These are phyloP conservation scores for Chytridiales sp. DNA, from an alignment of 371 early-diverging fungal genomes.

Conservation along the genomic window DNA sequence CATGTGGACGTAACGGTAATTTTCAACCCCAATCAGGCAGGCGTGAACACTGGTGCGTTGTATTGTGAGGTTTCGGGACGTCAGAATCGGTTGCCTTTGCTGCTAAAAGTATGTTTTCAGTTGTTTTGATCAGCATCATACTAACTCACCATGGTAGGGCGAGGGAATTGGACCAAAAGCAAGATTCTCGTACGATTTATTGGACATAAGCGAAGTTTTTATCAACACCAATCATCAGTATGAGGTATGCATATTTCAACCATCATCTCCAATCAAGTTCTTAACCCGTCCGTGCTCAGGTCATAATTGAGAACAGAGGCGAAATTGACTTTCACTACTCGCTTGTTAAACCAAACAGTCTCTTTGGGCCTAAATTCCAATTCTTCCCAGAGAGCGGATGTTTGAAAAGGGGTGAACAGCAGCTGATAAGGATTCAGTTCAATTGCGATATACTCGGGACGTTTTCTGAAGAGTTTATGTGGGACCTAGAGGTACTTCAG, in stretches of 20 bases:
- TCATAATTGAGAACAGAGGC: slow-evolving; percentile 55
- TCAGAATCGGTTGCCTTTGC: slow-evolving; percentile 46
- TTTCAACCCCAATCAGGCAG: slow-evolving; percentile 43
- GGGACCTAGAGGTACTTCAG: slow-evolving; percentile 43
- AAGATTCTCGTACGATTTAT: slow-evolving; percentile 48
- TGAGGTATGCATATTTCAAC: slow-evolving; percentile 30
- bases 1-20: slow-evolving; percentile 41
- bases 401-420: slow-evolving; percentile 42
- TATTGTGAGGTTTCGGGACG: slow-evolving; percentile 53
- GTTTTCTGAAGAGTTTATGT: slow-evolving; percentile 49
- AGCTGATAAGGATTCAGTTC: slow-evolving; percentile 41
- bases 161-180: slow-evolving; percentile 52
- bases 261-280: not conserved
- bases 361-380: slow-evolving; percentile 47
- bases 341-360: slow-evolving; percentile 15
- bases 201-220: slow-evolving; percentile 50
- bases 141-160: slow-evolving; percentile 28
- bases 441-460: slow-evolving; percentile 45
- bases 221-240: slow-evolving; percentile 50
- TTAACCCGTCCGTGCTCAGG: slow-evolving; percentile 21
- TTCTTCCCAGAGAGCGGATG: slow-evolving; percentile 45
- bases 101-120: slow-evolving; percentile 37
- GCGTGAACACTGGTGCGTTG: slow-evolving; percentile 25
- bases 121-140: not conserved
- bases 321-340: slow-evolving; percentile 44